These are phyloP conservation scores for Corylus avellana DNA, from an alignment of 306 rosid species.

Conservation along the genomic window DNA sequence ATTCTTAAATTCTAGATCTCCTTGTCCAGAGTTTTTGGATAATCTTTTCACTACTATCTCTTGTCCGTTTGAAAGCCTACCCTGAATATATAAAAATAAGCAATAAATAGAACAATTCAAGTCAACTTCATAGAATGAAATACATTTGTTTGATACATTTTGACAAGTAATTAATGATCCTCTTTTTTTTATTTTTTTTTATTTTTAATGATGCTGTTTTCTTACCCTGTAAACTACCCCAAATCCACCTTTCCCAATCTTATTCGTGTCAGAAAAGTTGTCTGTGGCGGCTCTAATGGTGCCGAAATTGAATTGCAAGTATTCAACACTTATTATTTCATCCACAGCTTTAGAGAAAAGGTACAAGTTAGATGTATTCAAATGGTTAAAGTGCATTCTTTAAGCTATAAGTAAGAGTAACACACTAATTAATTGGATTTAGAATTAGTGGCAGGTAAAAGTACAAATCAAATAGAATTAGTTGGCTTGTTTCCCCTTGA, in stretches of 20 bases:
- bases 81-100: constrained; percentile 33
- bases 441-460: too few species aligned
- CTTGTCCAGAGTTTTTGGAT: too few species aligned
- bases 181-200: too few species aligned
- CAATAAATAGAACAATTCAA: background rate
- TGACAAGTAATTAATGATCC: too few species aligned
- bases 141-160: too few species aligned
- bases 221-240: constrained; percentile 54
- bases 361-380: too few species aligned
- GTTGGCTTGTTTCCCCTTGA: too few species aligned
- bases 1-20: too few species aligned
- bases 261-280: constrained; percentile 39
- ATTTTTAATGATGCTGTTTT: background rate
- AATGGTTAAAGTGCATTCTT: too few species aligned
- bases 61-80: constrained; percentile 45
- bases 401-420: too few species aligned
- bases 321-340: constrained; percentile 18
- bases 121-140: background rate
- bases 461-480: background rate
- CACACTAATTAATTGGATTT: too few species aligned
- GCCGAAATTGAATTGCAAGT: constrained; percentile 41
- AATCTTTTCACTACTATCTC: constrained; percentile 34
- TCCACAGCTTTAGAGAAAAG: background rate
- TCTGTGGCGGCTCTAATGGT: constrained; percentile 42
- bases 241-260: constrained; percentile 56